Base-by-base conservation (phyloP, 2,329 filamentous ascomycete species). In the Fusarium verticillioides region DNA sequence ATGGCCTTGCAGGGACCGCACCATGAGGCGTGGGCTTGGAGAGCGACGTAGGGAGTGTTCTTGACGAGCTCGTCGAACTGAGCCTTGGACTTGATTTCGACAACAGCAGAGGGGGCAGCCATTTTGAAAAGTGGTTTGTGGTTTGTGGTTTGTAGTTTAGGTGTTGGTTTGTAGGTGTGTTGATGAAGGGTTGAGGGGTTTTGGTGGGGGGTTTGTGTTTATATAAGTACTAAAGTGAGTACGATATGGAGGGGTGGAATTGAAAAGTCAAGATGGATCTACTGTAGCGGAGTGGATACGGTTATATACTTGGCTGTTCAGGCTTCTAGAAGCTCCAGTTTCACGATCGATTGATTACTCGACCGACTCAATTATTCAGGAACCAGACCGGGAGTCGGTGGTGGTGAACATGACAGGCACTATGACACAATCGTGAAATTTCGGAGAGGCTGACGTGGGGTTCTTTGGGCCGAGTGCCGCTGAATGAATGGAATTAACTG, bases 1-100 rank as follows among this genome's bases (percentile, higher is more conserved):
- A 91, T 90, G 75, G 83, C 82, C 81, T 88, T 89, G 87, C 89
- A 91, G 34, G 89, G 89, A 43, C 84, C 85, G 81, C 89, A 91
- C 89, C 89, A 91, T 77, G 86, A 82, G 66, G 89, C 88, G 81
- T 84, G 87, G 82, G 90, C 89, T 79, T 91, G 88, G 72, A 88
- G 81, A 68, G 86, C 84, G 71, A 90, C 87, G 81, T 86, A 87
- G 52, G 83, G 85, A 53, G 83, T 87, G 15, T 79, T 80, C 21
- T 81, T 74, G 76, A 89, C 78, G 70, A 90, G 86, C 42, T 81
- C 75, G 69, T 87, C 79, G 76, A 90, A 88, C 74, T 89, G 83
- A 57, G 82, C 77, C 72, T 82, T 81, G 54, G 83, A 79, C 64
- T 78, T 81, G 78, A 88, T 82, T 75, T 80, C 78, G 66, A 52